These are phyloP conservation scores for Solanum tarapatanum DNA, from an alignment of 257 asterid species.

Conservation along the genomic window DNA sequence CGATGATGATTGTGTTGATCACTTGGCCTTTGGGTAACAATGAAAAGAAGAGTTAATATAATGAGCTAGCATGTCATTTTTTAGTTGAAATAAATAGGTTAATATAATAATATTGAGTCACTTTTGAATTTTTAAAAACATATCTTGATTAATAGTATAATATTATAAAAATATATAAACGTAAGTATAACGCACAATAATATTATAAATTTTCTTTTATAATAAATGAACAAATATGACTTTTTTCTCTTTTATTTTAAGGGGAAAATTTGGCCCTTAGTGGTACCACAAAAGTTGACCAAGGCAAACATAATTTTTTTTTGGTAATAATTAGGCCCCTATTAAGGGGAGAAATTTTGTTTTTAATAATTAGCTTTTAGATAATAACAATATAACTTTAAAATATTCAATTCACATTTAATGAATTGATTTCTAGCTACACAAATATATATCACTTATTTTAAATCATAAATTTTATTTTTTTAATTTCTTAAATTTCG, in stretches of 20 bases:
- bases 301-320: neutral
- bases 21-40: no score
- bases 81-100: neutral
- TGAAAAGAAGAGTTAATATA: no score
- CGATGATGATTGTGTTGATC: no score
- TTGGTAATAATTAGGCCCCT: neutral
- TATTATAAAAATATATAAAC: no score
- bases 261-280: neutral
- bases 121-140: no score
- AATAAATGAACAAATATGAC: neutral
- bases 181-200: neutral
- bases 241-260: neutral
- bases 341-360: neutral
- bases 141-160: no score
- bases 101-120: neutral
- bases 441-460: no score
- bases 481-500: no score
- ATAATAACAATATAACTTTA: neutral
- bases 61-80: neutral
- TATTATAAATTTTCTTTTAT: no score
- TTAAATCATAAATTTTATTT: no score
- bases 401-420: no score
- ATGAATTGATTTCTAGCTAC: no score
- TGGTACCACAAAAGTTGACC: conserved; percentile 10
- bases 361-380: neutral